These are phyloP conservation scores for Glycyrrhiza uralensis DNA, from an alignment of 306 rosid genomes.

Conservation along the genomic window DNA sequence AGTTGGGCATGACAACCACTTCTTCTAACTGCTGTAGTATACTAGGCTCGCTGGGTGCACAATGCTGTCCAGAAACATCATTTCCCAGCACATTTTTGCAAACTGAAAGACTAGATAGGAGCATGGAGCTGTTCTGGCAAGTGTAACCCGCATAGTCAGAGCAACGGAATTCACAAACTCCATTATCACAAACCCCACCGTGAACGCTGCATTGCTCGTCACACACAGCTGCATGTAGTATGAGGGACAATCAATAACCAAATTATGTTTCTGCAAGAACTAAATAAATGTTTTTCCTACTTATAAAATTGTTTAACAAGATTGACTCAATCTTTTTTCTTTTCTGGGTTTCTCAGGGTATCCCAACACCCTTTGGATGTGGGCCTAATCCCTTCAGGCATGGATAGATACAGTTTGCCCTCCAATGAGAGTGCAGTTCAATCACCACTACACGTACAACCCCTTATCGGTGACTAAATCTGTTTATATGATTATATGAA, in stretches of 20 bases:
- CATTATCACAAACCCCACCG: slow-evolving; percentile 98
- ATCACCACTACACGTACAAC: not conserved
- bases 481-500: not conserved
- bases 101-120: slow-evolving; percentile 71
- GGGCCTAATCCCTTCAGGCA: not conserved
- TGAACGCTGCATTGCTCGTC: slow-evolving; percentile 99
- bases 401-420: not conserved
- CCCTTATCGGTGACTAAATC: not conserved
- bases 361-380: not conserved
- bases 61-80: slow-evolving; percentile 82
- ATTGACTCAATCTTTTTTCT: not conserved
- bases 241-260: slow-evolving; percentile 7
- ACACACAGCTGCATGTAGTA: slow-evolving; percentile 72
- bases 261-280: not conserved
- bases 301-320: not conserved
- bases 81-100: slow-evolving; percentile 75
- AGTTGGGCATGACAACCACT: slow-evolving; percentile 94
- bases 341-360: not conserved
- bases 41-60: slow-evolving; percentile 94
- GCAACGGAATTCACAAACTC: slow-evolving; percentile 96
- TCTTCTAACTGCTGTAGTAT: slow-evolving; percentile 94
- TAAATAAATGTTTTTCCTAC: not conserved
- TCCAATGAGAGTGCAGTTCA: not conserved
- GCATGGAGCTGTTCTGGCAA: slow-evolving; percentile 89
- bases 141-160: slow-evolving; percentile 97